Percentiles rank a stretch among this genome's conserved stretches.
These are phyloP conservation scores for Trichophyton verrucosum DNA, from an alignment of 2,329 filamentous ascomycete genomes.

Conservation along the genomic window DNA sequence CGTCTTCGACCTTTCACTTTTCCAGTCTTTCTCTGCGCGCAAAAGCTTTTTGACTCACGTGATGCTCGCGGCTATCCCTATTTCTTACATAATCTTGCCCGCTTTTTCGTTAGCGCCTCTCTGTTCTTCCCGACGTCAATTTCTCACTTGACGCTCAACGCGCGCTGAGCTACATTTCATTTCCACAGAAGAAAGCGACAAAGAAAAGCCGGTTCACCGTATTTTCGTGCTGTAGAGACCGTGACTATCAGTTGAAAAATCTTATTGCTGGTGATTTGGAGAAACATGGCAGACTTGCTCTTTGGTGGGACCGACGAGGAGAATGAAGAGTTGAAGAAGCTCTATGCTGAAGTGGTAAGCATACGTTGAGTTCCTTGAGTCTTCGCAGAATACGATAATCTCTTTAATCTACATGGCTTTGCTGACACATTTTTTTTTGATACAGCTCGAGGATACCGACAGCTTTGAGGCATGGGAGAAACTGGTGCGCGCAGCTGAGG, in stretches of 20 bases:
- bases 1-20: neutral
- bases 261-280: neutral
- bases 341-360: slow-evolving; percentile 64
- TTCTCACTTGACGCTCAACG: neutral
- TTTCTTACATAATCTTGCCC: neutral
- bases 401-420: neutral
- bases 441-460: slow-evolving; percentile 58
- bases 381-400: neutral
- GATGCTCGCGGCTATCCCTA: neutral
- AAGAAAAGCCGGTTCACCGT: neutral
- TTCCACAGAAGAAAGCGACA: too few relatives aligned
- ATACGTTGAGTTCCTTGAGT: neutral
- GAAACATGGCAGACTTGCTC: slow-evolving; percentile 57
- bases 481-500: slow-evolving; percentile 68
- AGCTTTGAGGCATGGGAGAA: slow-evolving; percentile 94
- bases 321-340: slow-evolving; percentile 67
- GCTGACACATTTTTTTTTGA: neutral
- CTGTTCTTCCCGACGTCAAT: neutral
- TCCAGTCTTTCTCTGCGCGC: neutral
- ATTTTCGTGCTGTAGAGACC: neutral
- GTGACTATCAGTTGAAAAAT: neutral
- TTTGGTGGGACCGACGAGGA: slow-evolving; percentile 68
- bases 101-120: neutral
- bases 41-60: neutral
- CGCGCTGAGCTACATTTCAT: neutral